Evolutionary conservation across 768 basidiomycete species (phyloP).

Genomic region (Leccinum longicurvipes): DNA sequence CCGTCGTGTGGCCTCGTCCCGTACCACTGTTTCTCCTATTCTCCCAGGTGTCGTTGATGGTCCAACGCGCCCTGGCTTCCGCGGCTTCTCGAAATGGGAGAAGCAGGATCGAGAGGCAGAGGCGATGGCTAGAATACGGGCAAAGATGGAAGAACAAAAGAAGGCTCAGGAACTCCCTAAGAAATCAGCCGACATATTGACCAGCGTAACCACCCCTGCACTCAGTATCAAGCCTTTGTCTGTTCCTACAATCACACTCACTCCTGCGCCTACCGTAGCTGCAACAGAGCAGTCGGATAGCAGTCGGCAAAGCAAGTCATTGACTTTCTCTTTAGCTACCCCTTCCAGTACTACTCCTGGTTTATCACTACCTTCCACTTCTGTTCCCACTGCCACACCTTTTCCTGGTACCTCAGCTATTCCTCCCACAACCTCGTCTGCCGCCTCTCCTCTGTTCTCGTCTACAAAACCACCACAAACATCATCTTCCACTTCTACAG

Average conservation of each 20-base stretch:
- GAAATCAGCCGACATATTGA: constrained; percentile 33
- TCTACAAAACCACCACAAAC: constrained; percentile 16
- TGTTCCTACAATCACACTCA: constrained; percentile 29
- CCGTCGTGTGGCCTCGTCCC: constrained; percentile 43
- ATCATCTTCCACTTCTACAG: constrained; percentile 1
- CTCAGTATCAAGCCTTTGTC: constrained; percentile 16
- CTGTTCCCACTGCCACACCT: constrained; percentile 10
- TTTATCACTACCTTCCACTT: constrained; percentile 2
- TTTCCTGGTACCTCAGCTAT: constrained; percentile 5
- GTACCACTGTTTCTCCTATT: constrained; percentile 24
- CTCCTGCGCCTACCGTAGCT: constrained; percentile 18
- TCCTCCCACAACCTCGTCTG: constrained; percentile 12
- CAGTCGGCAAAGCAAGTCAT: constrained; percentile 14
- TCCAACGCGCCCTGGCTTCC: constrained; percentile 46
- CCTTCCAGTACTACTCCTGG: constrained; percentile 1
- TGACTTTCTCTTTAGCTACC: constrained; percentile 16
- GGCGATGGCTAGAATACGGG: constrained; percentile 70
- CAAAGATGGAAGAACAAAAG: constrained; percentile 44
- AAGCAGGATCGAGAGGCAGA: constrained; percentile 82
- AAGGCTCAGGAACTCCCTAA: constrained; percentile 36
- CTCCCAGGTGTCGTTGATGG: constrained; percentile 45
- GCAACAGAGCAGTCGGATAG: constrained; percentile 5
- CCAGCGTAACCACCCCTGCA: constrained; percentile 24
- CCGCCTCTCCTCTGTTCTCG: constrained; percentile 9
- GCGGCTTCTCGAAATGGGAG: constrained; percentile 76